Conservation (phyloP, 306 rosid genomes). For the Cucumis sativus region Cucumber_9930_V3 NC_026655.2:4304501-4305000, state of each 20-base stretch:
- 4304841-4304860: neutral
- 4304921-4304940: neutral
- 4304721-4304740: neutral
- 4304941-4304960: slow-evolving; percentile 94
- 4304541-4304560: neutral
- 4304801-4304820: neutral
- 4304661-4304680: neutral
- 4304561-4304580: neutral
- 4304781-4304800: neutral
- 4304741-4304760: neutral
- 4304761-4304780: neutral
- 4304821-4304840: neutral
- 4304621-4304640: neutral
- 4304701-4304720: too few relatives aligned
- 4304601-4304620: neutral
- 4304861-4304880: neutral
- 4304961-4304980: slow-evolving; percentile 98
- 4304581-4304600: neutral
- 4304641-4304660: neutral
- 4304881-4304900: neutral
- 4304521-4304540: neutral
- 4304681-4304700: neutral
- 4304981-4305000: slow-evolving; percentile 96
- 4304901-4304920: neutral
- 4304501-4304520: neutral